phyloP scores from a whole-genome alignment of 495 filamentous ascomycete genomes.

The Thermothielavioides terrestris region DNA sequence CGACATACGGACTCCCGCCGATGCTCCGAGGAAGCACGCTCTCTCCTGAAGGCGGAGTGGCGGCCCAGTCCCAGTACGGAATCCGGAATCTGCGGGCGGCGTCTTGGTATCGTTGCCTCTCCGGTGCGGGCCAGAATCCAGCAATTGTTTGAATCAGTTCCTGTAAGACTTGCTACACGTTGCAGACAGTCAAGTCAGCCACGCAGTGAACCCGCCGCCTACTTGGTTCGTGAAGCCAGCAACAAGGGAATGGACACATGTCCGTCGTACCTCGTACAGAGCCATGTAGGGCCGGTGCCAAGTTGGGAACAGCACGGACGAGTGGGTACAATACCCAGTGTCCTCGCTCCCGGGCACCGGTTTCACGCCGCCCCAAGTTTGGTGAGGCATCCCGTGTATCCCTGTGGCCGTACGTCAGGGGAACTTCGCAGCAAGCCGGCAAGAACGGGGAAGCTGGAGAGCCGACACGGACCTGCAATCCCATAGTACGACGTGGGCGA shows the following conservation, averaged over 20 bases:
- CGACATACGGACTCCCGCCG: slow-evolving; percentile 32
- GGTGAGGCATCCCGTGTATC: slow-evolving; percentile 56
- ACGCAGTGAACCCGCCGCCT: not conserved
- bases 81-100: slow-evolving; percentile 51
- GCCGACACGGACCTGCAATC: slow-evolving; percentile 36
- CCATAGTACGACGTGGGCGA: slow-evolving; percentile 52
- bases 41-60: slow-evolving; percentile 37
- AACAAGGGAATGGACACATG: not conserved
- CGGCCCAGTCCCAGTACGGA: slow-evolving; percentile 65
- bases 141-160: slow-evolving; percentile 44
- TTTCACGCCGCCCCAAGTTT: slow-evolving; percentile 48
- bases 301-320: slow-evolving; percentile 55
- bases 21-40: slow-evolving; percentile 44
- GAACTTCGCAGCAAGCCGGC: not conserved
- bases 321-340: slow-evolving; percentile 58
- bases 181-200: slow-evolving; percentile 8
- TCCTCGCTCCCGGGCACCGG: slow-evolving; percentile 36
- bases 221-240: not conserved
- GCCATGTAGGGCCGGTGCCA: slow-evolving; percentile 68
- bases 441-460: not conserved
- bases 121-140: slow-evolving; percentile 39
- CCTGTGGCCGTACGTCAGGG: slow-evolving; percentile 29
- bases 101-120: slow-evolving; percentile 36
- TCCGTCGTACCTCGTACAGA: slow-evolving; percentile 50
- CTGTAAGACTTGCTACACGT: slow-evolving; percentile 51